A percentile compares a stretch with the other conserved stretches of the same genome.
Conservation (phyloP, 1,284 basidiomycete genomes). For the Leucocoprinus gongylophorus region DNA sequence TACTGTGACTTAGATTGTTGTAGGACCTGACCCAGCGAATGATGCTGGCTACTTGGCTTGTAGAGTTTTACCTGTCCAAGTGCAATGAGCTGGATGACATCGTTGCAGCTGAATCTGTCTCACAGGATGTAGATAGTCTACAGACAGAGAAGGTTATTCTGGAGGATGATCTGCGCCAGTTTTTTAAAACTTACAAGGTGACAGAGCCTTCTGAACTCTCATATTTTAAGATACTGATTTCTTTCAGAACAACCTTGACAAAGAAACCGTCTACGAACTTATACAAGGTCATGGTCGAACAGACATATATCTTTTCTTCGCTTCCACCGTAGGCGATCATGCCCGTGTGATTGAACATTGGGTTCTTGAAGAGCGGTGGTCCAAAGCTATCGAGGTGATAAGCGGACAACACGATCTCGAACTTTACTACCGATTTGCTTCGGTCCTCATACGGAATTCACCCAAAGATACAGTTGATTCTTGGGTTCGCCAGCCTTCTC, state of each 20-base stretch:
- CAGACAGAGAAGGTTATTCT: conserved; percentile 76
- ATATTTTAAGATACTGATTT: not conserved
- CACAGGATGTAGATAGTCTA: conserved; percentile 83
- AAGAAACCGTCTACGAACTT: conserved; percentile 82
- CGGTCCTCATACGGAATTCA: conserved; percentile 80
- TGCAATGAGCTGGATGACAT: conserved; percentile 95
- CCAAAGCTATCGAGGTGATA: conserved; percentile 82
- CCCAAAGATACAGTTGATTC: conserved; percentile 88
- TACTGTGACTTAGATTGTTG: not conserved
- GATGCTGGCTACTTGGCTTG: conserved; percentile 98
- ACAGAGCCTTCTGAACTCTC: not conserved
- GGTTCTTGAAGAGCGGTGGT: conserved; percentile 89
- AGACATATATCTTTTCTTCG: conserved; percentile 90
- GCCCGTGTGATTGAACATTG: conserved; percentile 89
- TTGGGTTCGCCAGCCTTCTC: conserved; percentile 76
- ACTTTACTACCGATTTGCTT: conserved; percentile 89
- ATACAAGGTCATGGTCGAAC: conserved; percentile 90
- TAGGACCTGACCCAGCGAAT: conserved; percentile 91
- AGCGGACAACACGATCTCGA: conserved; percentile 81
- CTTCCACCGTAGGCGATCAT: conserved; percentile 75
- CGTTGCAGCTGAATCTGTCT: conserved; percentile 75
- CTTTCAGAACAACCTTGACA: conserved; percentile 72
- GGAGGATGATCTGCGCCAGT: conserved; percentile 89
- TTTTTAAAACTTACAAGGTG: conserved; percentile 90
- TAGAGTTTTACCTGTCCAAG: conserved; percentile 96